Evolutionary conservation across 495 filamentous ascomycete genomes (phyloP), one percentile per base, ranked within the genome.

Genomic region (Penicillium angulare): DNA sequence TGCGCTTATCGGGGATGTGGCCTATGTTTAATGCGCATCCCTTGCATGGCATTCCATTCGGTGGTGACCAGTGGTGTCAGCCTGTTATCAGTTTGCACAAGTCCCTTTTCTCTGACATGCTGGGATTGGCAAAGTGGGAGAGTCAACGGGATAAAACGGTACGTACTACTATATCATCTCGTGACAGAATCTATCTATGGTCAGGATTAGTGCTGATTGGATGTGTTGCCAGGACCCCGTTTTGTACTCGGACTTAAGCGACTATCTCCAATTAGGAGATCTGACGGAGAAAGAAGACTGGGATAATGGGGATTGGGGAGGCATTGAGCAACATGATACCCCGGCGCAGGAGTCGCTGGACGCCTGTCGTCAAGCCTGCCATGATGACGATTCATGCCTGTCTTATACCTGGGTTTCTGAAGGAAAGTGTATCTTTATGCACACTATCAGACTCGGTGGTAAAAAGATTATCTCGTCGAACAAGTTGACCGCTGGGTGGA

Each of bases 11-110:
- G 1, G 78, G 78, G 47, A 61, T 71, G 18, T 81, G 72, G 67
- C 80, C 79, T 0, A 78, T 81, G 71, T 77, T 82, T 57, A 79
- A 79, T 43, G 57, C 67, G 12, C 64, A 64, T 40, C 47, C 67
- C 5, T 43, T 70, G 6, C 72, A 79, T 43, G 50, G 59, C 0
- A 68, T 73, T 33, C 68, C 73, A 0, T 71, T 66, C 36, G 53
- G 66, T n/a, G 50, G 64, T 21, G 38, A 59, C 7, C 59, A 71
- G 43, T 80, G 76, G 77, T 82, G 79, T 45, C 74, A 79, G 43
- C 78, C 79, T 7, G 73, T 72, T 0, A 56, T 82, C 50, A 80
- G 69, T 18, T 67, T 82, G 71, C 79, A 82, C 53, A 79, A 82
- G 54, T 60, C 63, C 0, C 39, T 49, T 18, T 42, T 61, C 7